Percentiles rank a stretch among this genome's conserved stretches.
These are phyloP conservation scores for Gossypium anomalum DNA, from an alignment of 345 rosid genomes.

Conservation along the genomic window DNA sequence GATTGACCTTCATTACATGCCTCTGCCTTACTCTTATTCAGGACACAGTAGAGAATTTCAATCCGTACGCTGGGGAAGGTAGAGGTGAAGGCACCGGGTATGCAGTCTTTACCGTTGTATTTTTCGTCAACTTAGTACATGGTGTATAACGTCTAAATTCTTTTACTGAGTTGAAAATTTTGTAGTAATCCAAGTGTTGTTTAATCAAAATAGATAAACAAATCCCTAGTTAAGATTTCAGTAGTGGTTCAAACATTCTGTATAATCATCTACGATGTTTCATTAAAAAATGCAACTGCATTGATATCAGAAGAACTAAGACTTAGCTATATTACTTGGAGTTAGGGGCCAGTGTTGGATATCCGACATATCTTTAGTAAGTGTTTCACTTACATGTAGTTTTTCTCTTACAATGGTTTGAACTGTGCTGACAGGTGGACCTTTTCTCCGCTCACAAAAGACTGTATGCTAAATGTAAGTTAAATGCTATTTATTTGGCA, in stretches of 20 bases:
- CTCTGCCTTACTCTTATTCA: slow-evolving; percentile 23
- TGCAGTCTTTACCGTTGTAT: slow-evolving; percentile 14
- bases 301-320: background rate
- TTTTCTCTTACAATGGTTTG: slow-evolving; percentile 2
- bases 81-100: slow-evolving; percentile 85
- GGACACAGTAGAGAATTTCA: slow-evolving; percentile 89
- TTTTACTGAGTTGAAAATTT: background rate
- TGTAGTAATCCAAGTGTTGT: background rate
- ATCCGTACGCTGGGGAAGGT: slow-evolving; percentile 70
- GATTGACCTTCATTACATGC: slow-evolving; percentile 4
- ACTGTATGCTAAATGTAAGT: slow-evolving; percentile 73
- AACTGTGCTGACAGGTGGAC: slow-evolving; percentile 60
- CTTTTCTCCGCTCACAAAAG: slow-evolving; percentile 70
- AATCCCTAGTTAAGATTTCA: background rate
- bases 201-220: background rate
- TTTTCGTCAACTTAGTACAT: background rate
- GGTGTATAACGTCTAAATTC: background rate
- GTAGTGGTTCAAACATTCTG: background rate
- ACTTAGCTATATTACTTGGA: background rate
- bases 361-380: background rate
- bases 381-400: background rate
- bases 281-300: background rate
- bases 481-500: background rate
- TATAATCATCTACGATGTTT: background rate
- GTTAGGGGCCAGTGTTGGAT: background rate